phyloP scores from a whole-genome alignment of 306 rosid species.

The Heteromeles arbutifolia region DNA sequence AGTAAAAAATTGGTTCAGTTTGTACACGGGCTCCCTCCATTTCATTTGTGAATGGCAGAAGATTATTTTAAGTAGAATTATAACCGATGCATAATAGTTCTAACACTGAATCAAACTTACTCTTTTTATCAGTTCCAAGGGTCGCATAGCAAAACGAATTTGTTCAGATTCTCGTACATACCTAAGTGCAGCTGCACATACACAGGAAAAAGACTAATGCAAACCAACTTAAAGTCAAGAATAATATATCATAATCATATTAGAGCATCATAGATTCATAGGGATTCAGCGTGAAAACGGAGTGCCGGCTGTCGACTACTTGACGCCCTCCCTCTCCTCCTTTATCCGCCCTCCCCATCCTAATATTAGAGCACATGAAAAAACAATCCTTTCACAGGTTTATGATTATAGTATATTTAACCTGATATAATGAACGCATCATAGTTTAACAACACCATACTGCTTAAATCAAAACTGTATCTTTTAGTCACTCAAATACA shows the following conservation, averaged over 20 bases:
- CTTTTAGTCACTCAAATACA: background rate
- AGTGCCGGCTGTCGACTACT: no score
- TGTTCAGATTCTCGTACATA: constrained; percentile 74
- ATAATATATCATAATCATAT: constrained; percentile 1
- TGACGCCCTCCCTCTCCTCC: no score
- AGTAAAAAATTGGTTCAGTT: background rate
- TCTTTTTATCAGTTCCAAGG: constrained; percentile 85
- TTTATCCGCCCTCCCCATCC: no score
- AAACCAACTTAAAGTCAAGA: background rate
- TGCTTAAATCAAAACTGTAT: background rate
- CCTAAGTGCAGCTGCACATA: constrained; percentile 44
- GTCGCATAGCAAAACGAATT: constrained; percentile 83
- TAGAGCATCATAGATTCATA: constrained; percentile 11
- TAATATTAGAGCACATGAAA: background rate
- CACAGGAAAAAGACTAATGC: background rate
- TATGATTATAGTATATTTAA: background rate
- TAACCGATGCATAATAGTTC: background rate
- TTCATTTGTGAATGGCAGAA: background rate
- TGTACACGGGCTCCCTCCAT: background rate
- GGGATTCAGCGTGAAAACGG: background rate
- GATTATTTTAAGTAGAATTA: background rate
- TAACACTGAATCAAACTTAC: constrained; percentile 41
- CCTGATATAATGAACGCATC: background rate
- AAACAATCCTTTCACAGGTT: background rate
- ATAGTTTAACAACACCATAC: background rate